A percentile compares a stretch with the other conserved stretches of the same genome.
phyloP scores from a whole-genome alignment of 176 grass and related monocot species.

The Themeda triandra region DNA sequence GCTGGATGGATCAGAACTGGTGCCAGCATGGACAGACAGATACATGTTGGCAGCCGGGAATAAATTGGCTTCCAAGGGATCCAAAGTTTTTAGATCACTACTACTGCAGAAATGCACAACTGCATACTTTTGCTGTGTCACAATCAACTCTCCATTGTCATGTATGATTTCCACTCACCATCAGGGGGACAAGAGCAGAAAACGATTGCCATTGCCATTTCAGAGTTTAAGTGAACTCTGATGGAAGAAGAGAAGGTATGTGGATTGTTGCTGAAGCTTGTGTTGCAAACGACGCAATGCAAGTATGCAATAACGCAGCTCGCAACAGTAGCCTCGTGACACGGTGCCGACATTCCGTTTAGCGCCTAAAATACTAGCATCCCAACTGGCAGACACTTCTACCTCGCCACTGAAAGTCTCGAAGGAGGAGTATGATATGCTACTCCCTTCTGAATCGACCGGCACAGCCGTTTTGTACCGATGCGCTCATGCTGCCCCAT shows the following conservation, averaged over 20 bases:
- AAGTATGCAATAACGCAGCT: background rate
- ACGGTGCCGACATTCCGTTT: constrained; percentile 33
- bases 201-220: background rate
- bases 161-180: constrained; percentile 1
- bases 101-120: background rate
- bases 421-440: constrained; percentile 1
- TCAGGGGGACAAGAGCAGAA: background rate
- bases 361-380: constrained; percentile 15
- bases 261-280: background rate
- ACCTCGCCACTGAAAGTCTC: background rate
- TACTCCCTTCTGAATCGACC: constrained; percentile 2
- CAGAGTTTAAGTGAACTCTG: background rate
- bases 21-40: constrained; percentile 20
- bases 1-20: constrained; percentile 9
- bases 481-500: background rate
- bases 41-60: background rate
- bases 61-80: constrained; percentile 29
- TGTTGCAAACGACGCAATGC: background rate
- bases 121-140: background rate
- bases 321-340: constrained; percentile 33
- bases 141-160: background rate
- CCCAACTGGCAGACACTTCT: background rate
- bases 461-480: constrained; percentile 14
- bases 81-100: constrained; percentile 13
- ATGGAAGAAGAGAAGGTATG: background rate